phyloP scores from a whole-genome alignment of 129 eudicot genomes.

The Chrysanthemum makinoi region DNA sequence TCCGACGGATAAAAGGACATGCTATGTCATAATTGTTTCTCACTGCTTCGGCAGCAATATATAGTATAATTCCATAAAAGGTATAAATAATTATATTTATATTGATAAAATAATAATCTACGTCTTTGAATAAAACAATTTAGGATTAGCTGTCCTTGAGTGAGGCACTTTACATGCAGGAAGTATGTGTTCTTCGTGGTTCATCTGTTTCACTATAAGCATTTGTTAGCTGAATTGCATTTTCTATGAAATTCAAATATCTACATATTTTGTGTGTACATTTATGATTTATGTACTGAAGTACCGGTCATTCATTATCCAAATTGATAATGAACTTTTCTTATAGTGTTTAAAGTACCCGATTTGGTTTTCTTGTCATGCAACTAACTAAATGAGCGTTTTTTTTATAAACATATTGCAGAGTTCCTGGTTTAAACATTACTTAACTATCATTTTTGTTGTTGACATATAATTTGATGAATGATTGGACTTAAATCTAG shows the following conservation, averaged over 20 bases:
- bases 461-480: constrained; percentile 84
- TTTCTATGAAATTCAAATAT: not conserved
- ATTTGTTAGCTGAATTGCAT: not conserved
- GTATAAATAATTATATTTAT: no score
- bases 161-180: constrained; percentile 98
- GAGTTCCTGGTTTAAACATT: constrained; percentile 4
- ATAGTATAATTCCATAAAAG: no score
- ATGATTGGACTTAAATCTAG: constrained; percentile 58
- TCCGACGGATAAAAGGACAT: no score
- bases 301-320: not conserved
- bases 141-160: constrained; percentile 55
- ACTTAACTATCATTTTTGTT: constrained; percentile 9
- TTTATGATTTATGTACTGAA: not conserved
- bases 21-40: no score
- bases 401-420: not conserved
- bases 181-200: constrained; percentile 59
- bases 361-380: constrained; percentile 1
- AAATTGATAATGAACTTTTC: not conserved
- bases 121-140: no score
- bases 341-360: not conserved
- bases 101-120: no score
- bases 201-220: constrained; percentile 2
- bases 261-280: not conserved
- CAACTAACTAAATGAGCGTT: not conserved
- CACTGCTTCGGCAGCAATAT: no score